Conservation (phyloP, 495 filamentous ascomycete genomes). For the Penicillium simplicissimum region DNA sequence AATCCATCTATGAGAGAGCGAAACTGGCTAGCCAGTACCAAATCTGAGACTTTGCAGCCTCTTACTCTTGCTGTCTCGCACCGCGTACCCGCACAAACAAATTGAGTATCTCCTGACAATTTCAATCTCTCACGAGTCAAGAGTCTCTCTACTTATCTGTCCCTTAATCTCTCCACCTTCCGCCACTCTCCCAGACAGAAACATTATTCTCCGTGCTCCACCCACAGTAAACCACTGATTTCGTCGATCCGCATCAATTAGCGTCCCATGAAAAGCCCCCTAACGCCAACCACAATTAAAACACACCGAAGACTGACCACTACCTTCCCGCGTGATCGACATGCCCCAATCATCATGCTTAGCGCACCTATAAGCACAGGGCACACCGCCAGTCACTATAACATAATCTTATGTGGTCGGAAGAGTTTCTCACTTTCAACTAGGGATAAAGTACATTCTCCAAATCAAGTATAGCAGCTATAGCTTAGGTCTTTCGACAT, state of each 20-base stretch:
- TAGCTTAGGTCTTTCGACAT: background rate
- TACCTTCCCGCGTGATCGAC: slow-evolving; percentile 47
- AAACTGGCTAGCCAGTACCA: too few relatives aligned
- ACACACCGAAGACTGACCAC: slow-evolving; percentile 11
- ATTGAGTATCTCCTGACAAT: too few relatives aligned
- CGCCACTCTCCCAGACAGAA: background rate
- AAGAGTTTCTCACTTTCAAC: background rate
- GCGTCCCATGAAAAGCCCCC: background rate
- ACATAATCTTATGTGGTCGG: too few relatives aligned
- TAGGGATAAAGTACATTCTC: background rate
- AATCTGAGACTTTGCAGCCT: too few relatives aligned
- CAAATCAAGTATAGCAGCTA: background rate
- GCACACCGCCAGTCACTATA: background rate
- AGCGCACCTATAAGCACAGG: background rate
- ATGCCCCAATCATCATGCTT: slow-evolving; percentile 15
- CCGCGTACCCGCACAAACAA: too few relatives aligned
- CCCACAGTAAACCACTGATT: slow-evolving; percentile 22
- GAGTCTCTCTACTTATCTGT: background rate
- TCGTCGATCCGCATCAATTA: slow-evolving; percentile 30
- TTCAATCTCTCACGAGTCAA: too few relatives aligned
- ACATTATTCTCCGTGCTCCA: background rate
- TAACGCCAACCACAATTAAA: background rate
- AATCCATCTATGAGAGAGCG: background rate
- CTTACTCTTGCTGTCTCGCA: too few relatives aligned
- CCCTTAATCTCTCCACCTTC: slow-evolving; percentile 2